phyloP scores from a whole-genome alignment of 2,329 filamentous ascomycete species.

The Microdochium paspali region DNA sequence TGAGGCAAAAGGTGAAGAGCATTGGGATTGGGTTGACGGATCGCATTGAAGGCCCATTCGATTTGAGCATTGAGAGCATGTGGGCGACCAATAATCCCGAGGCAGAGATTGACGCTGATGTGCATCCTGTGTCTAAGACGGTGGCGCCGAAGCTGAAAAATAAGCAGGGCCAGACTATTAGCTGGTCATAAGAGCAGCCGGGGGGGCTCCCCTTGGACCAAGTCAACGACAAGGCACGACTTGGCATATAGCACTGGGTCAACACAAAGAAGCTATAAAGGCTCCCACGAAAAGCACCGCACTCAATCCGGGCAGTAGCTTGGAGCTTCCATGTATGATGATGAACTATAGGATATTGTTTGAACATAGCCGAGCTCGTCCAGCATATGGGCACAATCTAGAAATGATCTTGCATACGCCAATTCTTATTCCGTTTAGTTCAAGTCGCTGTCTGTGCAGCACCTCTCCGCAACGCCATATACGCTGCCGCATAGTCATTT shows the following conservation, averaged over 20 bases:
- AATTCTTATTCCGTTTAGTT: too few species aligned
- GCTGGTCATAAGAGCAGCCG: constrained; percentile 17
- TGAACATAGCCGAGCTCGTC: too few species aligned
- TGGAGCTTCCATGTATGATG: too few species aligned
- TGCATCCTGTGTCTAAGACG: neutral
- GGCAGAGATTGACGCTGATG: constrained; percentile 12
- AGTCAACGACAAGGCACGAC: too few species aligned
- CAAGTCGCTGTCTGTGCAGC: constrained; percentile 11
- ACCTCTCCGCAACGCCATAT: constrained; percentile 45
- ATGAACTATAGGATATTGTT: too few species aligned
- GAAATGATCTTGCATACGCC: too few species aligned
- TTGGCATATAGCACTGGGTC: too few species aligned
- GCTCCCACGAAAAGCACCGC: too few species aligned
- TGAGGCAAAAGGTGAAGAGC: constrained; percentile 76
- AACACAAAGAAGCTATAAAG: too few species aligned
- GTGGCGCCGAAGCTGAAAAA: constrained; percentile 20
- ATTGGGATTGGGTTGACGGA: constrained; percentile 87
- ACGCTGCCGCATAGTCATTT: constrained; percentile 58
- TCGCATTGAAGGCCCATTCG: constrained; percentile 78
- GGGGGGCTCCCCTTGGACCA: too few species aligned
- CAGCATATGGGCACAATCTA: too few species aligned
- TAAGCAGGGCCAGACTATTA: constrained; percentile 31
- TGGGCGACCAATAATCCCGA: constrained; percentile 76
- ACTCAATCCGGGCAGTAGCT: too few species aligned
- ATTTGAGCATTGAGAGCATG: constrained; percentile 73